These are phyloP conservation scores for Leonotis leonurus DNA, from an alignment of 257 asterid species.

Conservation along the genomic window DNA sequence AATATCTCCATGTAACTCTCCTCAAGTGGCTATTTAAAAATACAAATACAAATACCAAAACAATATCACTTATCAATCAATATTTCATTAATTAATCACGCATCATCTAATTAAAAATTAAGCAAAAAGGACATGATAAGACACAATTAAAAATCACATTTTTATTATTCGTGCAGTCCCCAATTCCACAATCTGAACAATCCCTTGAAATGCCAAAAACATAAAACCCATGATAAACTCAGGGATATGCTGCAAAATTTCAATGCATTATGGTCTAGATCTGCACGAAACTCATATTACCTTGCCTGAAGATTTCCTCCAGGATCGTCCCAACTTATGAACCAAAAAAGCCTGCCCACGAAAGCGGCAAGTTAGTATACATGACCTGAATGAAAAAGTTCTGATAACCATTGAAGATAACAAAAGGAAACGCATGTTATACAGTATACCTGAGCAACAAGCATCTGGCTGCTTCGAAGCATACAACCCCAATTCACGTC, in stretches of 20 bases:
- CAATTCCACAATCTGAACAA: background rate
- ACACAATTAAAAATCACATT: background rate
- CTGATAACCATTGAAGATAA: conserved; percentile 4
- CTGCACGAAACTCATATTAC: conserved; percentile 28
- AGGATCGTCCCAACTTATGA: conserved; percentile 80
- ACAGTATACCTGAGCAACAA: conserved; percentile 97
- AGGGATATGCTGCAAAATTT: background rate
- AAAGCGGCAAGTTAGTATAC: conserved; percentile 12
- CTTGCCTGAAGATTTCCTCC: conserved; percentile 80
- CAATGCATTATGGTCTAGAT: background rate
- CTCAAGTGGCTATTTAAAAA: conserved; percentile 78
- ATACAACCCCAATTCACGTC: conserved; percentile 97
- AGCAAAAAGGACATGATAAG: background rate
- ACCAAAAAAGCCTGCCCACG: conserved; percentile 71
- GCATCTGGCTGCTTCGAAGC: conserved; percentile 99
- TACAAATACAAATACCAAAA: no score
- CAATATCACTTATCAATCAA: no score
- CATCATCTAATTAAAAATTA: no score
- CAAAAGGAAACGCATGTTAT: conserved; percentile 13
- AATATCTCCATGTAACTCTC: conserved; percentile 61
- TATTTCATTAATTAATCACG: no score
- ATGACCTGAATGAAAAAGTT: background rate
- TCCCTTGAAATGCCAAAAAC: background rate
- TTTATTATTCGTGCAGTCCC: background rate
- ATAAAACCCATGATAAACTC: background rate